These are phyloP conservation scores for Cryptococcus jaspeensis DNA, from an alignment of 1,284 basidiomycete species.

Conservation along the genomic window DNA sequence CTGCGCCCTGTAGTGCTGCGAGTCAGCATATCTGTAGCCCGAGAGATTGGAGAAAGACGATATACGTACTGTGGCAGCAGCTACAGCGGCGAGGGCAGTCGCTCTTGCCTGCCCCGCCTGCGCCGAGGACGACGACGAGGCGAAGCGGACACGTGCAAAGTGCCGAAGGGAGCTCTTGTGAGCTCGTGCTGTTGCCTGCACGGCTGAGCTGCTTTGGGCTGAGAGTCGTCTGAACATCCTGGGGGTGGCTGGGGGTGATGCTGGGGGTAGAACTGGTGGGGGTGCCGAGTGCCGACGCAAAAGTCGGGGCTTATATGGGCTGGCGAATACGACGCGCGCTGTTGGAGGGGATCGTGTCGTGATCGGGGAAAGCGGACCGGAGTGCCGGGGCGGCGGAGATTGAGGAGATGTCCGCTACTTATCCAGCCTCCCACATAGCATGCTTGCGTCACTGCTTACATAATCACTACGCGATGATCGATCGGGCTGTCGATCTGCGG, in stretches of 20 bases:
- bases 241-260: background rate
- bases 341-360: too few relatives aligned
- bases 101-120: background rate
- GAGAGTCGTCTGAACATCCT: background rate
- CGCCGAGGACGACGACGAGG: background rate
- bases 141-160: background rate
- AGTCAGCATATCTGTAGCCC: background rate
- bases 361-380: too few relatives aligned
- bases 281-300: too few relatives aligned
- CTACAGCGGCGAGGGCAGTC: background rate
- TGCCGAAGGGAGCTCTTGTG: background rate
- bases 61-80: background rate
- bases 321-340: too few relatives aligned
- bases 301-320: too few relatives aligned
- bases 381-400: too few relatives aligned
- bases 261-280: too few relatives aligned
- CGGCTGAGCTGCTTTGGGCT: background rate
- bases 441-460: too few relatives aligned
- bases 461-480: too few relatives aligned
- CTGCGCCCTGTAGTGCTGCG: slow-evolving; percentile 2
- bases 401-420: too few relatives aligned
- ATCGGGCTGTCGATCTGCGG: too few relatives aligned
- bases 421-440: too few relatives aligned
- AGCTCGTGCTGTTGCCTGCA: background rate
- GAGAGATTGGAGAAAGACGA: background rate